Evolutionary conservation across 164 flowering plant species (phyloP), one percentile per base, ranked within the genome.

Genomic region (Stephania cephalantha): DNA sequence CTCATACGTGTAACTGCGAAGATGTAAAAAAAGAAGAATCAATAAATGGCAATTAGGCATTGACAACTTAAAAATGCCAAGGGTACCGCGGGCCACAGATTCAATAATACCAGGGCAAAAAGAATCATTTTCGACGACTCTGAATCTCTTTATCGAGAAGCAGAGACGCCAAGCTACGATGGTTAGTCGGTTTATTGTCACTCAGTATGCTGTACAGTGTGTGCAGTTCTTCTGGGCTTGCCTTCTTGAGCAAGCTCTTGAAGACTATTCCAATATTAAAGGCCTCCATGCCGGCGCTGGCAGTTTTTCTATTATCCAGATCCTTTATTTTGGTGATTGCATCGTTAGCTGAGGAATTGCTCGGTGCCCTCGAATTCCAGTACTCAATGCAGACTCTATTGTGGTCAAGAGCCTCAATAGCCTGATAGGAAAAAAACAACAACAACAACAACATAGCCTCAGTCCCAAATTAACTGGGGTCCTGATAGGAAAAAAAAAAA

Each of bases 281-380:
- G 30, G 85, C 78, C 29, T 46, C 48, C 29, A 42, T 63, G 50
- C 46, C 13, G 10, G 45, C n/a, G 29, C 46, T 22, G 9, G 75
- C 65, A 9, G 74, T 58, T n/a, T 55, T 79, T 30, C 18, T 42
- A 68, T 72, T 46, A 61, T 48, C 77, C 18, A 13, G 64, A 17
- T 74, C 83, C 66, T 70, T 46, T 7, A 77, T 67, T 71, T 52
- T 78, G 52, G 46, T n/a, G 35, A 35, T 35, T 4, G 3, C 42
- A 70, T 73, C 71, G 42, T 1, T 4, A n/a, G 80, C 46, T 35
- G 74, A 81, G 48, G 81, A 72, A 70, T 77, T 74, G 68, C 77
- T 76, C 31, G 76, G 85, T 55, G 90, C 88, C 68, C 88, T 86
- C 44, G 89, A 88, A 71, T 85, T 86, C 98, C 98, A 91, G 78